Evolutionary conservation across 352 stramenopile species (phyloP), one percentile per base, ranked within the genome.

Genomic region (Globisporangium lucens): DNA sequence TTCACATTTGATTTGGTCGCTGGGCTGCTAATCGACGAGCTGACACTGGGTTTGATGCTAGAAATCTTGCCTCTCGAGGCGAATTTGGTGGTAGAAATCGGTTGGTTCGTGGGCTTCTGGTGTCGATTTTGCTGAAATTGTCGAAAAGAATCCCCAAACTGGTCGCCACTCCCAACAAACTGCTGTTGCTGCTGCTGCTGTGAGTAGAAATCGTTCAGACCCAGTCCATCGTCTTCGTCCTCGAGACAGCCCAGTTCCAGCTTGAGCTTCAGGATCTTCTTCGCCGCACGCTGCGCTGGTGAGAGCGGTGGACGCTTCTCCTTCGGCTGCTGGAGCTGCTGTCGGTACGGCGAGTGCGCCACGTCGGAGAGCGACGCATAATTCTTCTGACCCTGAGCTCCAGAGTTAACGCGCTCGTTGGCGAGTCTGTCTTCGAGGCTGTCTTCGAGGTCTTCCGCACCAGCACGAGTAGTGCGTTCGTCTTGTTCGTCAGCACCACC

Each of bases 201-300:
- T 24, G 24, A 24, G 24, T 24, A 24, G 24, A 24, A 24, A 24
- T 24, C 24, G 24, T 24, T 24, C 24, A 24, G 24, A 24, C 24
- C 24, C 24, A 24, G 24, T 24, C 24, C 24, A 6, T 46, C 12
- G 38, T 60, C 24, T 24, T 24, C 15, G 46, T 55, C 4, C 15
- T 20, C 27, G 8, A 58, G 51, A 33, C 33, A 53, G 33, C 35
- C 47, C 22, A 87, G 68, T 38, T 75, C 78, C 24, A 83, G 69
- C 61, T 79, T 80, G 43, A 90, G 60, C 47, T 82, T 69, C 30
- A 87, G 74, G 9, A 90, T 88, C 65, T 74, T 78, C 67, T 78
- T 82, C 15, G 74, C 82, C 3, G 82, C 82, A 64, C 72, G 82
- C 47, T 85, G 79, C 3, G 77, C 76, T 24, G 79, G 79, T n/a